These are phyloP conservation scores for Aspergillus sp. DNA, from an alignment of 2,329 filamentous ascomycete species.

Conservation along the genomic window DNA sequence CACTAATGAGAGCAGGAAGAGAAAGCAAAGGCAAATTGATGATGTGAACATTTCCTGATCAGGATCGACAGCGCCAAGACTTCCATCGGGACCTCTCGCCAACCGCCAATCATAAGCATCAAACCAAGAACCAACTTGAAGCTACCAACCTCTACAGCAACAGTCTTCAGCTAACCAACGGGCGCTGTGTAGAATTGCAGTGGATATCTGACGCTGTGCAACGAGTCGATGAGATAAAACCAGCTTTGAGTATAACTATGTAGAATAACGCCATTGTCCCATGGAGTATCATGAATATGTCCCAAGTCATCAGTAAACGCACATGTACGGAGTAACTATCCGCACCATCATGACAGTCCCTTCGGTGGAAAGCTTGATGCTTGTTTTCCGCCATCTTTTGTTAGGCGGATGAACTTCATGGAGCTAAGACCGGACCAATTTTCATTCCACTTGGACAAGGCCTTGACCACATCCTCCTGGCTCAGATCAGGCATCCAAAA, in stretches of 20 bases:
- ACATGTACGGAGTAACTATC: constrained; percentile 1
- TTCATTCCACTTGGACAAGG: constrained; percentile 76
- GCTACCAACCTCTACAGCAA: too few relatives aligned
- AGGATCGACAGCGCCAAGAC: constrained; percentile 33
- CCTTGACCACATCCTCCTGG: constrained; percentile 65
- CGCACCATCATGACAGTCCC: constrained; percentile 50
- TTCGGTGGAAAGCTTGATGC: constrained; percentile 80
- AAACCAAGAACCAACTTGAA: background rate
- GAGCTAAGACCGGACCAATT: constrained; percentile 80
- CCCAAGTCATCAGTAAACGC: constrained; percentile 24
- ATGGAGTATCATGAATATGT: constrained; percentile 15
- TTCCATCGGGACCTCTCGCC: constrained; percentile 4
- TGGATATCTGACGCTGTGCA: too few relatives aligned
- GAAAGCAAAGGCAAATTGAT: constrained; percentile 16
- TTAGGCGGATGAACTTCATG: constrained; percentile 77
- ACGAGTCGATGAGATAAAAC: background rate
- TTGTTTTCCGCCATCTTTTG: constrained; percentile 65
- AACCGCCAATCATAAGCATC: background rate
- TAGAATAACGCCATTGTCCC: constrained; percentile 31
- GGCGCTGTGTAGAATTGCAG: too few relatives aligned
- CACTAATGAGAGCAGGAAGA: constrained; percentile 26
- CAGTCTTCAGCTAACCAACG: too few relatives aligned
- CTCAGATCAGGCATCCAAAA: constrained; percentile 81
- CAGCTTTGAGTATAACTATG: constrained; percentile 11
- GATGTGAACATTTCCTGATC: constrained; percentile 32